Percentiles rank a stretch among this genome's conserved stretches.
These are phyloP conservation scores for Kodamaea derodonti DNA, from an alignment of 1,139 yeast species.

Conservation along the genomic window DNA sequence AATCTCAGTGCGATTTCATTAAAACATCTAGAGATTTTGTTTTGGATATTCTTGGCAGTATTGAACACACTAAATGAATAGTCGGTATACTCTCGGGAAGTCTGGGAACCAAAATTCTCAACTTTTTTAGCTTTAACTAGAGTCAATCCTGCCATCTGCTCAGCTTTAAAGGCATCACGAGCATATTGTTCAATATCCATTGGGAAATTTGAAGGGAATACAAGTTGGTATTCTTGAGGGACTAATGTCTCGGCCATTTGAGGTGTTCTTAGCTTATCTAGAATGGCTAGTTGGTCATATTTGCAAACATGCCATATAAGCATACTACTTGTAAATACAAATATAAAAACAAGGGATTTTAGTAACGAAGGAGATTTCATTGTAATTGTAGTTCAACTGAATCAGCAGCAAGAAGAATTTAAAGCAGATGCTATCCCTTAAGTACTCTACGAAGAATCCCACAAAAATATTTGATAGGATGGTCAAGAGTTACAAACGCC, in stretches of 20 bases:
- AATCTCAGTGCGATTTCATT: slow-evolving; percentile 4
- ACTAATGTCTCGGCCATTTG: background rate
- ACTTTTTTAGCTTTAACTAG: background rate
- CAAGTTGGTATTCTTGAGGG: slow-evolving; percentile 1
- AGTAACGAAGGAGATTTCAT: too few species aligned
- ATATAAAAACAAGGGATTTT: too few species aligned
- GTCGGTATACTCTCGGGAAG: slow-evolving; percentile 2
- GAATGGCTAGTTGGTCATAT: too few species aligned
- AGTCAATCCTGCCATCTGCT: background rate
- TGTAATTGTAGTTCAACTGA: too few species aligned
- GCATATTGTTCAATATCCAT: slow-evolving; percentile 9
- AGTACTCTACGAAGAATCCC: too few species aligned
- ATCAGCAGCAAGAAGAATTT: too few species aligned
- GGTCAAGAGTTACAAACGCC: too few species aligned
- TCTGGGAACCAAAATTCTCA: slow-evolving; percentile 1
- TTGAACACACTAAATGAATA: slow-evolving; percentile 8
- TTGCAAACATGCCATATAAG: too few species aligned
- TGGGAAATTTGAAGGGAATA: slow-evolving; percentile 8
- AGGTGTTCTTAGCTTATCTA: too few species aligned
- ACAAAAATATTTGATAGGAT: too few species aligned
- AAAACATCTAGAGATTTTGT: slow-evolving; percentile 8
- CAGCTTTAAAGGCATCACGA: slow-evolving; percentile 2
- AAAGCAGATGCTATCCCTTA: too few species aligned
- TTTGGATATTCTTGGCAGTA: slow-evolving; percentile 7
- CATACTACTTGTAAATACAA: background rate